phyloP scores from a whole-genome alignment of 2,329 filamentous ascomycete species.

The Cytospora chrysosperma region DNA sequence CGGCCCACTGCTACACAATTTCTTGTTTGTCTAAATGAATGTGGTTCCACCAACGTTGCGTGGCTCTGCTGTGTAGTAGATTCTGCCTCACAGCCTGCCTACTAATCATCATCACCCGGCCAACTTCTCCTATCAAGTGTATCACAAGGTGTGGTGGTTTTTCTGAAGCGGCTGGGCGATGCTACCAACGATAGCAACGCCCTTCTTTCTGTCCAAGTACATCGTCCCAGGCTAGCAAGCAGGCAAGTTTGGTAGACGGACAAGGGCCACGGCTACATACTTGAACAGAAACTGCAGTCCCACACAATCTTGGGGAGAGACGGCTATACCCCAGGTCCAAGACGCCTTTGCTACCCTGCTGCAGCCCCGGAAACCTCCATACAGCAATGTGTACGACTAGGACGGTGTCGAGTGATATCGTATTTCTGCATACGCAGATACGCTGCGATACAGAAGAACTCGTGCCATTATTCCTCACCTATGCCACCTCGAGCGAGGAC shows the following conservation, averaged over 20 bases:
- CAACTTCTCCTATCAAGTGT: not conserved
- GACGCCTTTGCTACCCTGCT: not conserved
- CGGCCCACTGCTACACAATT: constrained; percentile 10
- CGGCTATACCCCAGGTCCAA: not conserved
- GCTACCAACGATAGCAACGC: not conserved
- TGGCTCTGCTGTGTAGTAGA: too few relatives aligned
- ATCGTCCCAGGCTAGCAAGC: not conserved
- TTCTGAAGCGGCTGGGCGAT: not conserved
- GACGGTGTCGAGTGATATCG: not conserved
- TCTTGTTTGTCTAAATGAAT: constrained; percentile 14
- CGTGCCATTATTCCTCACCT: not conserved
- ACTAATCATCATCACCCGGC: not conserved
- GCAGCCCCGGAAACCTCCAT: not conserved
- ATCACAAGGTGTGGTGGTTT: not conserved
- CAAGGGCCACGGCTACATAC: not conserved
- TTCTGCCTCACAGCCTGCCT: not conserved
- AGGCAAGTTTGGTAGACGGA: not conserved
- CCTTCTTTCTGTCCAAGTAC: not conserved
- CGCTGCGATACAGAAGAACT: not conserved
- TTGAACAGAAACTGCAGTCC: not conserved
- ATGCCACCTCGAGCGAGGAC: not conserved
- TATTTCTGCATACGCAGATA: not conserved
- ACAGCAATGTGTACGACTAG: not conserved
- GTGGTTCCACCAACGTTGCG: constrained; percentile 5
- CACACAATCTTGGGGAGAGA: not conserved